Base-by-base conservation (phyloP, 345 rosid species). In the Limnanthes douglasii region DNA sequence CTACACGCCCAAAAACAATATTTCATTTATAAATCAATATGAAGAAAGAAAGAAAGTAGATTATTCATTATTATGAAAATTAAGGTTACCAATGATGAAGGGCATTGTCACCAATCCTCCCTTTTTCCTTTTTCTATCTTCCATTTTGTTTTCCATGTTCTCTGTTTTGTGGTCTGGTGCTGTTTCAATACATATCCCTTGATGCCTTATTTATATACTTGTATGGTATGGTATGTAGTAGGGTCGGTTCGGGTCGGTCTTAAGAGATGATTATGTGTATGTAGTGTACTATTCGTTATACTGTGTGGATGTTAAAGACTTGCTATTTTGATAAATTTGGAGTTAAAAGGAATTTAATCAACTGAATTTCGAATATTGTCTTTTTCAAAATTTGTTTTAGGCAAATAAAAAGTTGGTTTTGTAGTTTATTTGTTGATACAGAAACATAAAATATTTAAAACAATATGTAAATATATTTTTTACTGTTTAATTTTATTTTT, bases 21-120 rank as follows among this genome's bases (percentile, higher is more conserved):
- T 35, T 16, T 16, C 17, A 13, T 15, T 38, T n/a, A 31, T 15
- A 23, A 34, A 32, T 27, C 8, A 1, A 32, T 9, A 15, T 8
- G 14, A 36, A 34, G 15, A 13, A 18, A 39, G 20, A 19, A 21
- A 37, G 8, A 18, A 5, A 50, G 10, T 7, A 33, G 12, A 13
- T 15, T 37, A 8, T 19, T 15, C 15, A 48, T n/a, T 9, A 12
- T 2, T 2, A 2, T 9, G 8, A 6, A 8, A 26, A 2, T 26
- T 26, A 26, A 12, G 15, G 17, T 37, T 63, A 78, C 90, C 63
- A 12, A 78, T 73, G 53, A 78, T 78, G 70, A 70, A 78, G 42
- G 90, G 90, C 90, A 78, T 78, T 5, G 80, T 71, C 44, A 70
- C 25, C 40, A 71, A 23, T 22, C 90, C 90, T 21, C 84, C 83